These are phyloP conservation scores for Fusarium fracticaudum DNA, from an alignment of 2,329 filamentous ascomycete genomes.

Conservation along the genomic window DNA sequence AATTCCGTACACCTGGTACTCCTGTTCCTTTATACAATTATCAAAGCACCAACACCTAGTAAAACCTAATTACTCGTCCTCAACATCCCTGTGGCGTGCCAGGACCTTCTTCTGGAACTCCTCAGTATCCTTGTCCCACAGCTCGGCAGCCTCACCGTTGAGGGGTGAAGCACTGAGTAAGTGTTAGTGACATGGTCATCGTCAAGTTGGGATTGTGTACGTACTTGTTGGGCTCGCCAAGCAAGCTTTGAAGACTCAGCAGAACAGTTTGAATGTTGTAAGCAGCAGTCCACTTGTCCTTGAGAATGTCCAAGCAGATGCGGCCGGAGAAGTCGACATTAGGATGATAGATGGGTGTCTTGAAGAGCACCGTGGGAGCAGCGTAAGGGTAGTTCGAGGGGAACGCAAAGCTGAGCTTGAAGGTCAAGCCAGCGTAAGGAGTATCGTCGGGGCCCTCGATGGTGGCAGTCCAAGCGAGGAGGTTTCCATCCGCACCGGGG, in stretches of 20 bases:
- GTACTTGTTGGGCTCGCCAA: conserved; percentile 98
- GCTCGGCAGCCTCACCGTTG: conserved; percentile 93
- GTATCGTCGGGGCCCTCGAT: conserved; percentile 92
- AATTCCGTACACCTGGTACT: conserved; percentile 51
- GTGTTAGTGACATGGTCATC: conserved; percentile 31
- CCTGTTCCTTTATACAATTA: conserved; percentile 52
- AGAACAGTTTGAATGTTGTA: conserved; percentile 96
- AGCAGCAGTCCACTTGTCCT: conserved; percentile 98
- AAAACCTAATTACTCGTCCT: conserved; percentile 62
- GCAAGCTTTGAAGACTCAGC: conserved; percentile 90
- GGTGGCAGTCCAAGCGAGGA: conserved; percentile 92
- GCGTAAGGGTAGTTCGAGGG: conserved; percentile 93
- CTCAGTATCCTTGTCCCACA: conserved; percentile 89
- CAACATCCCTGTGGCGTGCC: conserved; percentile 69
- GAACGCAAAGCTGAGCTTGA: conserved; percentile 94
- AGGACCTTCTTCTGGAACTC: conserved; percentile 86
- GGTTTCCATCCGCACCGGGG: conserved; percentile 87
- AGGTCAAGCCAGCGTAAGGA: conserved; percentile 85
- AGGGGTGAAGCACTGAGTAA: conserved; percentile 77
- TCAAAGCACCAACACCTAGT: conserved; percentile 29
- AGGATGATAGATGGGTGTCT: conserved; percentile 98
- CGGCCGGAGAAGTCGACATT: conserved; percentile 97
- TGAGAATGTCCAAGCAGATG: conserved; percentile 97
- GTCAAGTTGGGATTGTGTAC: conserved; percentile 46
- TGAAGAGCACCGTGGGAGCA: conserved; percentile 92